Base-by-base conservation (phyloP, 768 basidiomycete genomes). In the Lactarius hatsudake region DNA sequence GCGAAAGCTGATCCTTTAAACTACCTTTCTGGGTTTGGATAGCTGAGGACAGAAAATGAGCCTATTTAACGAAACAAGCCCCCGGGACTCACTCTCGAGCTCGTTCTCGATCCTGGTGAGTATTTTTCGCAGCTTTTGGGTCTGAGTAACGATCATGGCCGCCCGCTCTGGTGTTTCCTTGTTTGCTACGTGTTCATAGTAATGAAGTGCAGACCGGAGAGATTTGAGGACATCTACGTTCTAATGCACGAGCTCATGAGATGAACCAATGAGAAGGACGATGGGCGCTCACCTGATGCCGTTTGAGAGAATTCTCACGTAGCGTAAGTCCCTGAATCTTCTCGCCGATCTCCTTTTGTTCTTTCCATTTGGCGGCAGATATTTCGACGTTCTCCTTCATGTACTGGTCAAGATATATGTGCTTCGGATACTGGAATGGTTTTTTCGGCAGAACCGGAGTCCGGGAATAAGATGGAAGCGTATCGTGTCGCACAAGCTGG, bases 361-460 rank as follows among this genome's bases (percentile, higher is more conserved):
- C 67, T 51, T 12, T 66, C 38, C 79, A 71, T 71, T 80, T 81
- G 56, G 73, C 71, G 17, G 75, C 74, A 15, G 81, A 78, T 32
- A 82, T 71, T 9, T 80, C 80, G 5, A 84, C 70, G 51, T 90
- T 91, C 59, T 82, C 80, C 59, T 79, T 79, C 69, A 93, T 70
- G 71, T 91, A 94, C 60, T 86, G 84, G 73, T 94, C 92, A 56
- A 93, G 78, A 73, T 85, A 91, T 57, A 94, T 78, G 23, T 79
- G 78, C 70, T 83, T 84, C 2, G 91, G 91, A 70, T 83, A 94
- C 17, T 74, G 75, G 69, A 93, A 87, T 5, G 59, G 56, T 30
- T 68, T 72, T 5, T 71, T 69, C 1, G 71, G 73, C 15, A 32
- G 26, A 2, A 69, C 45, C 6, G 73, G 67, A 30, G 71, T 60